A percentile compares a stretch with the other conserved stretches of the same genome.
These are phyloP conservation scores for Hypsizygus marmoreus DNA, from an alignment of 768 basidiomycete species.

Conservation along the genomic window DNA sequence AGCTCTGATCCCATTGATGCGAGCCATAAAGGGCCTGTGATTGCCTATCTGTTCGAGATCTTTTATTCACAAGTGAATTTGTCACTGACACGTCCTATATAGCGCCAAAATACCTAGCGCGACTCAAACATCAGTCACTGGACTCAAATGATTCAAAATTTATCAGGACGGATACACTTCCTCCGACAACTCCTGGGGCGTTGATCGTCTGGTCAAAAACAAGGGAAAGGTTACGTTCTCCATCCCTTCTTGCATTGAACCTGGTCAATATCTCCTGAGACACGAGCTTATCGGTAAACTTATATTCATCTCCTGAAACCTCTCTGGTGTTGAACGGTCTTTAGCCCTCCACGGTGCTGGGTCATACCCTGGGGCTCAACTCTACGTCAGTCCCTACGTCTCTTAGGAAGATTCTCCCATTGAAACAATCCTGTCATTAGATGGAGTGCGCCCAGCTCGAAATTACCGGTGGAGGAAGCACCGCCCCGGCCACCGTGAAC, in stretches of 20 bases:
- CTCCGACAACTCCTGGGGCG: constrained; percentile 41
- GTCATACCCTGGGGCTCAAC: constrained; percentile 56
- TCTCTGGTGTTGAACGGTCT: no score
- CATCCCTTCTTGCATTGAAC: constrained; percentile 45
- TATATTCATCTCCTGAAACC: no score
- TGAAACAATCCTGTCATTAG: constrained; percentile 19
- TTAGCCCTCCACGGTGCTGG: constrained; percentile 46
- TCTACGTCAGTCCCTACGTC: constrained; percentile 42
- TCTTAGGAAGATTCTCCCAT: background rate
- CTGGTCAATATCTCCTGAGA: constrained; percentile 51
- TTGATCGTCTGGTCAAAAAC: constrained; percentile 46
- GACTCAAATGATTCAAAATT: constrained; percentile 58
- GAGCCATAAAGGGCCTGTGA: constrained; percentile 53
- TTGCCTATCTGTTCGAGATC: constrained; percentile 48
- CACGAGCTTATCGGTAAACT: constrained; percentile 51
- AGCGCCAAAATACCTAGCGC: constrained; percentile 51
- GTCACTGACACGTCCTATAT: constrained; percentile 1
- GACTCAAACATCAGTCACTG: constrained; percentile 46
- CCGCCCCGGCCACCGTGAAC: constrained; percentile 43
- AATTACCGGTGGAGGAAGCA: constrained; percentile 46
- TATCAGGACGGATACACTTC: constrained; percentile 43
- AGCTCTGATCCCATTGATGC: constrained; percentile 50
- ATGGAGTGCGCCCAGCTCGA: constrained; percentile 51
- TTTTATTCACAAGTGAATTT: background rate
- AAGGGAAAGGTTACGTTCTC: constrained; percentile 52